These are phyloP conservation scores for Starmerella potacharoeniae DNA, from an alignment of 805 yeast genomes.

Conservation along the genomic window DNA sequence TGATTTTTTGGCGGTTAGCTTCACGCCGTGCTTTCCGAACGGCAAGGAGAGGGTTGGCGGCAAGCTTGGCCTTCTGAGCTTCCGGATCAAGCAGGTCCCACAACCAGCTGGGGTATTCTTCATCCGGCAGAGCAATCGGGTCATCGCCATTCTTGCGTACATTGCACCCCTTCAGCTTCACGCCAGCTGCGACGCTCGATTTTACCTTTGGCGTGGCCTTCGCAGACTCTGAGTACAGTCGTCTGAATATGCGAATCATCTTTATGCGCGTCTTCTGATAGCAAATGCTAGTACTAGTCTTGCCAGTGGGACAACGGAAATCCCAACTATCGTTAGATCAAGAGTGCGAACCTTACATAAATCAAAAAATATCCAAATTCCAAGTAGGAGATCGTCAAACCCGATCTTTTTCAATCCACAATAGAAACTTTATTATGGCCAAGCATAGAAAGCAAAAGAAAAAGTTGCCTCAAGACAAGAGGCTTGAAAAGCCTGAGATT, in stretches of 20 bases:
- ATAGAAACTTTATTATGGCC: conserved; percentile 5
- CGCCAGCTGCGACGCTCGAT: conserved; percentile 33
- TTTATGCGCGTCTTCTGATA: background rate
- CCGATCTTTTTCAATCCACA: background rate
- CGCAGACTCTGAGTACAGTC: conserved; percentile 17
- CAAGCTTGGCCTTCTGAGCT: conserved; percentile 45
- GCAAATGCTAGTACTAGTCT: background rate
- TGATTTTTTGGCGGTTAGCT: conserved; percentile 57
- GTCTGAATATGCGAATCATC: conserved; percentile 11
- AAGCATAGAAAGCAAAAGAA: conserved; percentile 10
- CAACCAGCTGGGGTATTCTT: conserved; percentile 88
- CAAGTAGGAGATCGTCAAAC: background rate
- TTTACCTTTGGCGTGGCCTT: conserved; percentile 29
- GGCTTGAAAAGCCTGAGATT: conserved; percentile 25
- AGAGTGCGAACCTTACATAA: background rate
- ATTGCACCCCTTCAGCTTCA: conserved; percentile 60
- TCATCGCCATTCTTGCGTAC: conserved; percentile 73
- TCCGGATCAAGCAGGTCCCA: conserved; percentile 72
- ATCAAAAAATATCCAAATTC: background rate
- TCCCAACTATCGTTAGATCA: background rate
- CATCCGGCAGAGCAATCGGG: conserved; percentile 76
- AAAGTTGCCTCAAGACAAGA: conserved; percentile 7
- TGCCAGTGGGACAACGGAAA: background rate
- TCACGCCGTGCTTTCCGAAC: conserved; percentile 63
- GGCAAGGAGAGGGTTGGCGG: conserved; percentile 48